Percentiles rank a stretch among this genome's conserved stretches.
phyloP scores from a whole-genome alignment of 176 grass and related monocot genomes.

The Coix lacrymajobi region DNA sequence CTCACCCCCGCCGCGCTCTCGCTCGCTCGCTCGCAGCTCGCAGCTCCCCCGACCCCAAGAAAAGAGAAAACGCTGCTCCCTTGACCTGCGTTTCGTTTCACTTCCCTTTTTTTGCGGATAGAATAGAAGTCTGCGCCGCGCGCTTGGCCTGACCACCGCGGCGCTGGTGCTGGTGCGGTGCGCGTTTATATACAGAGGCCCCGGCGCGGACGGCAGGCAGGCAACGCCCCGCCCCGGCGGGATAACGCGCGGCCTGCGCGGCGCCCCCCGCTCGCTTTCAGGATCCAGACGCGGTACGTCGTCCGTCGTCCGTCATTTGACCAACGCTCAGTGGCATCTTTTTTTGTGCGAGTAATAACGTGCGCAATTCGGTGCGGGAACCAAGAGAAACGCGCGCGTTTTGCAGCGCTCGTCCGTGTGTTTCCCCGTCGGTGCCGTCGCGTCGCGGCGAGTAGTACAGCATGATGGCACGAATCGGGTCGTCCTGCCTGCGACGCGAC shows the following conservation, averaged over 20 bases:
- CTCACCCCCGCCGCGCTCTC: too few relatives aligned
- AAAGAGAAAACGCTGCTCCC: background rate
- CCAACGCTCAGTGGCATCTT: too few relatives aligned
- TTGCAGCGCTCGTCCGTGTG: background rate
- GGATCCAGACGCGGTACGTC: background rate
- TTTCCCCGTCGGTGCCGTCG: background rate
- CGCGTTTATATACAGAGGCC: conserved; percentile 12
- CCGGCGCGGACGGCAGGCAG: background rate
- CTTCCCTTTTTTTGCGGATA: background rate
- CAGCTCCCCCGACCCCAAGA: too few relatives aligned
- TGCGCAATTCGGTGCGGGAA: background rate
- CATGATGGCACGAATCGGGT: background rate
- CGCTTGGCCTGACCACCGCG: background rate
- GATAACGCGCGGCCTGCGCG: background rate
- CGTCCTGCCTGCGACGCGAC: background rate
- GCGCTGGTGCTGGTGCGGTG: background rate
- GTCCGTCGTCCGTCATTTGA: background rate
- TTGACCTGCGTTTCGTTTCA: background rate
- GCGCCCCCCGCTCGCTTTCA: conserved; percentile 2
- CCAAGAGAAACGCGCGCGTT: background rate
- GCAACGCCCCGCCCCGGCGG: background rate
- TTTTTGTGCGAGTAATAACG: background rate
- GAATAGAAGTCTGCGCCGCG: too few relatives aligned
- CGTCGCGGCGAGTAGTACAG: background rate
- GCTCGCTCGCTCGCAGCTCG: too few relatives aligned